A percentile compares a stretch with the other conserved stretches of the same genome.
These are phyloP conservation scores for Phytophthora litchii DNA, from an alignment of 352 stramenopile genomes.

Conservation along the genomic window DNA sequence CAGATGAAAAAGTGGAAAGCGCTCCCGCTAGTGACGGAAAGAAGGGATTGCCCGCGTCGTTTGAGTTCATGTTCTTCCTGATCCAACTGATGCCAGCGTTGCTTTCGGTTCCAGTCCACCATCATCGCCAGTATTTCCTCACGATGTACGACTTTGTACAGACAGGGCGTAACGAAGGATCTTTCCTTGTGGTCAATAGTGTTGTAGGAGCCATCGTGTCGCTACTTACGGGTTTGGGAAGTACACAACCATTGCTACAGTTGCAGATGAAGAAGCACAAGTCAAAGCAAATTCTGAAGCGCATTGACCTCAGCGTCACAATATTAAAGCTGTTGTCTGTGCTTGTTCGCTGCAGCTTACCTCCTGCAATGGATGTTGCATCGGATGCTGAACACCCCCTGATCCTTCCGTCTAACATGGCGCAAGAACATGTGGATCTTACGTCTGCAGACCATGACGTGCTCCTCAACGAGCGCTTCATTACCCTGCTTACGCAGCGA, in stretches of 20 bases:
- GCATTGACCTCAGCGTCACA: conserved; percentile 72
- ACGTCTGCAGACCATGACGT: conserved; percentile 64
- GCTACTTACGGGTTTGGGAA: conserved; percentile 63
- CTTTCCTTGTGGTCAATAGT: conserved; percentile 83
- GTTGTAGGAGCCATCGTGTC: conserved; percentile 78
- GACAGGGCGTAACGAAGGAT: conserved; percentile 81
- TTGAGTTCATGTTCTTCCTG: conserved; percentile 84
- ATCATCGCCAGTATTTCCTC: conserved; percentile 80
- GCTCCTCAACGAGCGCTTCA: conserved; percentile 75
- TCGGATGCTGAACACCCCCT: conserved; percentile 32
- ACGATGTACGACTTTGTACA: conserved; percentile 81
- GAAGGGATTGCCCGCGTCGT: conserved; percentile 66
- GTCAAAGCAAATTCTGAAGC: conserved; percentile 74
- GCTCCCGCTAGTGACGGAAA: conserved; percentile 19
- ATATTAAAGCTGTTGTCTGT: conserved; percentile 79
- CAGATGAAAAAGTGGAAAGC: conserved; percentile 12
- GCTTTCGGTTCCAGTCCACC: conserved; percentile 63
- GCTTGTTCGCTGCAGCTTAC: conserved; percentile 70
- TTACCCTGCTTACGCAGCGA: conserved; percentile 77
- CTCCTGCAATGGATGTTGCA: conserved; percentile 70
- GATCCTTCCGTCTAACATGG: conserved; percentile 65
- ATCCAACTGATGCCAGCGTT: conserved; percentile 81
- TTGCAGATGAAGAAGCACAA: conserved; percentile 75
- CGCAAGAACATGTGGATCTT: conserved; percentile 72
- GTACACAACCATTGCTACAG: conserved; percentile 66